Base-by-base conservation (phyloP, 163 green algal genomes). In the Chlorella variabilis region DNA sequence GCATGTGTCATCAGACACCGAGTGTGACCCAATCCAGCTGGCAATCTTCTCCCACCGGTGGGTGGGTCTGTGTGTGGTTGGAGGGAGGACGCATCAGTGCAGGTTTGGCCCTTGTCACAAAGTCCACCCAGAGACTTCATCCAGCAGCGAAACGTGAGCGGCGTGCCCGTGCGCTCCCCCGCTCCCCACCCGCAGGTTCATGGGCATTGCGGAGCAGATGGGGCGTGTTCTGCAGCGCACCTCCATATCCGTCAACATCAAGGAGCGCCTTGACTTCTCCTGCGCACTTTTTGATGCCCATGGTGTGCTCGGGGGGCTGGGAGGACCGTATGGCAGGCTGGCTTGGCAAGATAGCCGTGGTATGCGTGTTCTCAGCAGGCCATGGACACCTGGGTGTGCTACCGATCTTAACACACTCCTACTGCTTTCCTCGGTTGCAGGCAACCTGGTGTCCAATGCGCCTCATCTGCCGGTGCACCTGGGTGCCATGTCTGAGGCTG, bases 181-280 rank as follows among this genome's bases (percentile, higher is more conserved):
- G 11, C 45, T 23, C 45, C 45, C 45, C 45, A 54, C 45, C 45
- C 45, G 41, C 84, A 93, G 88, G 81, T 99, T 99, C 90, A 99
- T 99, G 97, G 93, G 94, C 78, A 99, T 99, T 29, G 97, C 97
- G 51, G 97, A 99, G 91, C 97, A 99, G 89, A 99, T 99, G 97
- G 97, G 97, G 1, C 92, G 94, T 45, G 95, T 95, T 58, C 89
- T 99, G 78, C 95, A 98, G 89, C 88, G 94, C 71, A 98, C 94
- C 41, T 91, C 80, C 80, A 91, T 97, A 74, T 96, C 89, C 8
- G 96, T 98, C 42, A 99, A 99, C 91, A 99, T 99, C 88, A 99
- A 99, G 88, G 97, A 99, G 88, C 91, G 97, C 0, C 91, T 99
- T 9, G 97, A 99, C 91, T 99, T 99, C 88, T 96, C 89, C 58